These are phyloP conservation scores for Fistulina hepatica DNA, from an alignment of 1,284 basidiomycete genomes.

Conservation along the genomic window DNA sequence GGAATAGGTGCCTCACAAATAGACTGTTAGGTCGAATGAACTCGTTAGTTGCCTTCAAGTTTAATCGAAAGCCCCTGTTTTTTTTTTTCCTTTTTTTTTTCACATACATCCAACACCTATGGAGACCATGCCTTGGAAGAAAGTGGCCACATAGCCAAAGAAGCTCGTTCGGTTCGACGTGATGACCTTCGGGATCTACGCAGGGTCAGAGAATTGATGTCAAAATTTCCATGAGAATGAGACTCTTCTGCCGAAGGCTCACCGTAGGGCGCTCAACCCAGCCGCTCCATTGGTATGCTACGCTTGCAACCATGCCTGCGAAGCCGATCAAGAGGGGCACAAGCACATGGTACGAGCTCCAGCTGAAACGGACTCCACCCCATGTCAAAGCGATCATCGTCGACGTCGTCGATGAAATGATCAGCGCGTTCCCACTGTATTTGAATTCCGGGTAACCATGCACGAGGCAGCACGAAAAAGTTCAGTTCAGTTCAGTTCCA, in stretches of 20 bases:
- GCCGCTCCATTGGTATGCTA: constrained; percentile 26
- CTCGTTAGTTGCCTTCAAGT: constrained; percentile 6
- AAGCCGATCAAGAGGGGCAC: constrained; percentile 32
- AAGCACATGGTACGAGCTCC: constrained; percentile 31
- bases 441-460: not conserved
- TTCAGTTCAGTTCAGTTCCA: too few relatives aligned
- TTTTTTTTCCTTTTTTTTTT: not conserved
- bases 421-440: constrained; percentile 28
- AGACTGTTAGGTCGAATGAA: constrained; percentile 2
- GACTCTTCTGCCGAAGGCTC: too few relatives aligned
- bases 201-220: not conserved
- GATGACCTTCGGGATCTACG: constrained; percentile 15
- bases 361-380: constrained; percentile 29
- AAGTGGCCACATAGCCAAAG: constrained; percentile 12
- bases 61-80: not conserved
- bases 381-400: constrained; percentile 28
- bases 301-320: constrained; percentile 22
- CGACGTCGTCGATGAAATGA: constrained; percentile 24
- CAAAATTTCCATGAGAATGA: not conserved
- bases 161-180: constrained; percentile 19
- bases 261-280: too few relatives aligned
- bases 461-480: too few relatives aligned
- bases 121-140: constrained; percentile 15
- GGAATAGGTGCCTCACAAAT: not conserved
- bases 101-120: constrained; percentile 14